These are phyloP conservation scores for Hibiscus mutabilis DNA, from an alignment of 345 rosid species.

Conservation along the genomic window DNA sequence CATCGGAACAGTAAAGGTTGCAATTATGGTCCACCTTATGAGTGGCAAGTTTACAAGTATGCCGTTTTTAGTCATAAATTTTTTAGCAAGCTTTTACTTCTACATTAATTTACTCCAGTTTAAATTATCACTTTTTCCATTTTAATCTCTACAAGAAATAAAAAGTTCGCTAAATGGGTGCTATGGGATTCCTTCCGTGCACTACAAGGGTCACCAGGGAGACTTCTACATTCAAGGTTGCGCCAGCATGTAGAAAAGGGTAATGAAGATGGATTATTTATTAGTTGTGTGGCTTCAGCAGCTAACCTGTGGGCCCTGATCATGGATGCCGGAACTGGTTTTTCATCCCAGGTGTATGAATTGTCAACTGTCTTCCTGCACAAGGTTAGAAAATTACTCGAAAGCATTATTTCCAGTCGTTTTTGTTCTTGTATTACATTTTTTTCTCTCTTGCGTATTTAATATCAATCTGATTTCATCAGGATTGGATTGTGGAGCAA, in stretches of 20 bases:
- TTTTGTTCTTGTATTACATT: background rate
- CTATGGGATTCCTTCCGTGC: constrained; percentile 85
- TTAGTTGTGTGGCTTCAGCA: constrained; percentile 86
- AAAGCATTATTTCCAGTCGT: background rate
- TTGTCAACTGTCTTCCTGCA: constrained; percentile 74
- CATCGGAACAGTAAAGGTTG: constrained; percentile 94
- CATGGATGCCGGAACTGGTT: constrained; percentile 98
- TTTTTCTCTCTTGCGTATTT: constrained; percentile 4
- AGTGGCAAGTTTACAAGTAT: constrained; percentile 97
- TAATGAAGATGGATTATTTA: constrained; percentile 78
- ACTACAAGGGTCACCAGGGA: constrained; percentile 87
- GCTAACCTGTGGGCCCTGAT: constrained; percentile 90
- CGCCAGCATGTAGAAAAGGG: constrained; percentile 85
- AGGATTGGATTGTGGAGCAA: constrained; percentile 99
- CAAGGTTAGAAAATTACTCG: constrained; percentile 43
- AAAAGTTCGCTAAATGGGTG: constrained; percentile 59
- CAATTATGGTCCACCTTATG: constrained; percentile 90
- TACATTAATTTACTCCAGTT: background rate
- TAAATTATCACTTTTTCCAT: background rate
- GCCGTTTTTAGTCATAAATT: background rate
- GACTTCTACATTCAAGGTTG: constrained; percentile 81
- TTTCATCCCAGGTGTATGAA: constrained; percentile 78
- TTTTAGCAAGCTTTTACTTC: background rate
- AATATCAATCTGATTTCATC: constrained; percentile 18
- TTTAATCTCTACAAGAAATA: constrained; percentile 3